phyloP scores from a whole-genome alignment of 2,329 filamentous ascomycete genomes.

The Thyridium curvatum region DNA sequence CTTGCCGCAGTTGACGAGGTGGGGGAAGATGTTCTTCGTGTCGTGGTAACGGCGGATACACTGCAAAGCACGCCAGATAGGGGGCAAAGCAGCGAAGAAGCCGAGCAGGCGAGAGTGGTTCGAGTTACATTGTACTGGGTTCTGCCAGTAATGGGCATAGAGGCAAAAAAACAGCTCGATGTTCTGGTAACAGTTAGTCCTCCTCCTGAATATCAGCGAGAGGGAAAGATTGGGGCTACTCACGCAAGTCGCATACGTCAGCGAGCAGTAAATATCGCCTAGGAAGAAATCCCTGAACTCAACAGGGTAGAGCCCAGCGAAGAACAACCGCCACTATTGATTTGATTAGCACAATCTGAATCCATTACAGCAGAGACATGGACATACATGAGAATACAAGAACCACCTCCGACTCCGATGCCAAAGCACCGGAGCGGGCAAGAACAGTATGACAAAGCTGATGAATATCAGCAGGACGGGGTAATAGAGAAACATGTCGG shows the following conservation, averaged over 20 bases:
- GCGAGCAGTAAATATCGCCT: conserved; percentile 94
- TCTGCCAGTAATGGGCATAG: conserved; percentile 71
- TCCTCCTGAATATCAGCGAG: rapidly evolving
- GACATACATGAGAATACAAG: conserved; percentile 76
- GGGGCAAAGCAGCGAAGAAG: conserved; percentile 77
- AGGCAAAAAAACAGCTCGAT: conserved; percentile 91
- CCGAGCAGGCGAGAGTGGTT: conserved; percentile 76
- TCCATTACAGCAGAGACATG: background rate
- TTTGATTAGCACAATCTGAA: conserved; percentile 19
- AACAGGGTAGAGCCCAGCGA: conserved; percentile 84
- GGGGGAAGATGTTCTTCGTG: conserved; percentile 82
- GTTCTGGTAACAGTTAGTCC: conserved; percentile 49
- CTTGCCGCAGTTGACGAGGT: conserved; percentile 88
- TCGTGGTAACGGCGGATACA: conserved; percentile 86
- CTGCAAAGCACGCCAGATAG: conserved; percentile 85
- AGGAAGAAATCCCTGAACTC: conserved; percentile 98
- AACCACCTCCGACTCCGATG: conserved; percentile 79
- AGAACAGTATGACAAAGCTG: conserved; percentile 62
- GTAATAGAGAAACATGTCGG: conserved; percentile 75
- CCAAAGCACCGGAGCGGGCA: conserved; percentile 70
- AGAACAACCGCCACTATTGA: conserved; percentile 71
- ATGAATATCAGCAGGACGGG: conserved; percentile 73
- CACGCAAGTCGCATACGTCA: conserved; percentile 84
- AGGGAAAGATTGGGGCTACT: conserved; percentile 26
- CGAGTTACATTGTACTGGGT: conserved; percentile 77